Base-by-base conservation (phyloP, 176 grass and related monocot genomes). In the Avena eriantha region DNA sequence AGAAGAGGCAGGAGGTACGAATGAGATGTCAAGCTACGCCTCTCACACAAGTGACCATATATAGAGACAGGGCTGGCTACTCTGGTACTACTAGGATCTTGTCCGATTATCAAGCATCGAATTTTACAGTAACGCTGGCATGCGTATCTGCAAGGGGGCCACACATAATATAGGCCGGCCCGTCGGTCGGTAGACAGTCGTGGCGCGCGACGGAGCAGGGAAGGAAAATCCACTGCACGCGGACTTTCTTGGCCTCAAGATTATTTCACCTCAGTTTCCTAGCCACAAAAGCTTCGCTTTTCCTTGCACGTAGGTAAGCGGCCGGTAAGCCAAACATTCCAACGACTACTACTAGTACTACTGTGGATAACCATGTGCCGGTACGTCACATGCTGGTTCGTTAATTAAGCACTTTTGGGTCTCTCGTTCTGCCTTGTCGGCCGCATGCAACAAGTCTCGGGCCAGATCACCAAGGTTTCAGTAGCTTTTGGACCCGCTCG, bases 201-300 rank as follows among this genome's bases (percentile, higher is more conserved):
- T 69, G 73, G 15, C 53, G 51, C 10, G n/a, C 35, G 6, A 56
- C 15, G 13, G 43, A 78, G 73, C 43, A 19, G 63, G 55, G 61
- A 70, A 90, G 53, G 64, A 78, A 78, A 86, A 57, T 82, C 73
- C 83, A 4, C 11, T 3, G 4, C 79, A 31, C 17, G 7, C 22
- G 33, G 84, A 56, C 53, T 55, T 16, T 0, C 45, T 3, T 29
- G 45, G 11, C 61, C 22, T 47, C 46, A 46, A 19, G 60, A 41
- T 5, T 41, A 46, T 46, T 70, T 70, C 63, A 26, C 48, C 60
- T 10, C 21, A 21, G 57, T 29, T 19, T 64, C 57, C 58, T 2
- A 12, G 17, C 78, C 51, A 33, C 35, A 12, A 14, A 15, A 48
- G 43, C 43, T 13, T 66, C 3, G 18, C 46, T 68, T 82, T 51